These are phyloP conservation scores for Capronia epimyces DNA, from an alignment of 2,329 filamentous ascomycete genomes.

Conservation along the genomic window DNA sequence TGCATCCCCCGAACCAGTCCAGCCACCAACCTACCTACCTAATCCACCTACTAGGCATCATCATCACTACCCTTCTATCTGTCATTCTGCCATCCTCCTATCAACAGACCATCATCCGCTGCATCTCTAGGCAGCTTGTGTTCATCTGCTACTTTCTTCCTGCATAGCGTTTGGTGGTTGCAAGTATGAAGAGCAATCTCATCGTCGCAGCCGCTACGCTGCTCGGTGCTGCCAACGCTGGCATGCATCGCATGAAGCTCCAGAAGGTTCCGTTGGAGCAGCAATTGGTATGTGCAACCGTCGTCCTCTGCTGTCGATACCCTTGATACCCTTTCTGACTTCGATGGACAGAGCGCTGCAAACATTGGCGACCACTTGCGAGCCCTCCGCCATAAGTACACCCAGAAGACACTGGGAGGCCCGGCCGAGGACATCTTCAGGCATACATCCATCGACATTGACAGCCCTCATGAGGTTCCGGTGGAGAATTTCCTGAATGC, in stretches of 20 bases:
- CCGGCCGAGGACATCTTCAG: slow-evolving; percentile 76
- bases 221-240: slow-evolving; percentile 76
- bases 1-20: not conserved
- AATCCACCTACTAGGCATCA: slow-evolving; percentile 5
- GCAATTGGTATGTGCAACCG: slow-evolving; percentile 67
- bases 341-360: slow-evolving; percentile 56
- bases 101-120: slow-evolving; percentile 21
- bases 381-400: slow-evolving; percentile 85
- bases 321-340: slow-evolving; percentile 3
- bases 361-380: slow-evolving; percentile 76
- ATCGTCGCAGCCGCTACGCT: slow-evolving; percentile 73
- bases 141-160: slow-evolving; percentile 20
- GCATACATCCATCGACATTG: slow-evolving; percentile 60
- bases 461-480: slow-evolving; percentile 68
- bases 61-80: slow-evolving; percentile 6
- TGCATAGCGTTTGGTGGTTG: slow-evolving; percentile 16
- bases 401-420: slow-evolving; percentile 92
- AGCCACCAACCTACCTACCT: slow-evolving; percentile 12
- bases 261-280: slow-evolving; percentile 91
- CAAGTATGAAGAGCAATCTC: slow-evolving; percentile 75
- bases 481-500: slow-evolving; percentile 98
- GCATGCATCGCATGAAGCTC: slow-evolving; percentile 92
- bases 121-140: slow-evolving; percentile 13
- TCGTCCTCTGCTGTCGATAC: not conserved
- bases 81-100: slow-evolving; percentile 5